Conservation (phyloP, 2,329 filamentous ascomycete genomes). For the Trichoderma oligosporum region DNA sequence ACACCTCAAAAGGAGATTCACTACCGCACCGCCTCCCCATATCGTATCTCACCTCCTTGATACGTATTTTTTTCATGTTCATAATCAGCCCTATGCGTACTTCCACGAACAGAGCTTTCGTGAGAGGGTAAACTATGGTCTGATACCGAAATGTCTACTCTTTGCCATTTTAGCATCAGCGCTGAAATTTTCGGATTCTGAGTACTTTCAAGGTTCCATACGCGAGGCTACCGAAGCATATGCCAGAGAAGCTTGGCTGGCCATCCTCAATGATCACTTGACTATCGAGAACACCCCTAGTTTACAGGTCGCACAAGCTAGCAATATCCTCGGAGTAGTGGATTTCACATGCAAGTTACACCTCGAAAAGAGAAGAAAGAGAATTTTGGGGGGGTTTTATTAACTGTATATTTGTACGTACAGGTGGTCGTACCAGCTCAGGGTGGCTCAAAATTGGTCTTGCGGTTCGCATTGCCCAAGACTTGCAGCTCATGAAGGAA, state of each 20-base stretch:
- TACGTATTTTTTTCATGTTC: slow-evolving; percentile 10
- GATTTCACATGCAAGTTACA: slow-evolving; percentile 10
- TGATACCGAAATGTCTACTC: slow-evolving; percentile 9
- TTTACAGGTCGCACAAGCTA: slow-evolving; percentile 3
- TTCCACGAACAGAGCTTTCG: slow-evolving; percentile 16
- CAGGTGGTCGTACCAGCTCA: slow-evolving; percentile 12
- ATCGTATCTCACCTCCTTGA: slow-evolving; percentile 14
- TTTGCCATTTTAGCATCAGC: slow-evolving; percentile 12
- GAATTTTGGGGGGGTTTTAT: background rate
- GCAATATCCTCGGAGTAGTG: slow-evolving; percentile 12
- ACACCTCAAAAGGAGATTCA: background rate
- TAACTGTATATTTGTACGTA: background rate
- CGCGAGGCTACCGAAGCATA: slow-evolving; percentile 16
- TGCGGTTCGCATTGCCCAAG: slow-evolving; percentile 15
- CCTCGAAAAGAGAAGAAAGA: background rate
- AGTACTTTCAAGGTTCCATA: slow-evolving; percentile 2
- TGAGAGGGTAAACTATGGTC: slow-evolving; percentile 6
- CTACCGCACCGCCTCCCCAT: slow-evolving; percentile 7
- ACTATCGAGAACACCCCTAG: slow-evolving; percentile 9
- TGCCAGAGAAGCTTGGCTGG: slow-evolving; percentile 13
- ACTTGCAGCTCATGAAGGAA: slow-evolving; percentile 14
- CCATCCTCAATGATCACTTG: slow-evolving; percentile 4
- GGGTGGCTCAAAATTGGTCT: slow-evolving; percentile 16
- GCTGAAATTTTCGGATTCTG: slow-evolving; percentile 11
- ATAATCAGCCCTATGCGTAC: slow-evolving; percentile 13